Conservation (phyloP, 2,329 filamentous ascomycete genomes). For the Lasiodiplodia theobromae region DNA sequence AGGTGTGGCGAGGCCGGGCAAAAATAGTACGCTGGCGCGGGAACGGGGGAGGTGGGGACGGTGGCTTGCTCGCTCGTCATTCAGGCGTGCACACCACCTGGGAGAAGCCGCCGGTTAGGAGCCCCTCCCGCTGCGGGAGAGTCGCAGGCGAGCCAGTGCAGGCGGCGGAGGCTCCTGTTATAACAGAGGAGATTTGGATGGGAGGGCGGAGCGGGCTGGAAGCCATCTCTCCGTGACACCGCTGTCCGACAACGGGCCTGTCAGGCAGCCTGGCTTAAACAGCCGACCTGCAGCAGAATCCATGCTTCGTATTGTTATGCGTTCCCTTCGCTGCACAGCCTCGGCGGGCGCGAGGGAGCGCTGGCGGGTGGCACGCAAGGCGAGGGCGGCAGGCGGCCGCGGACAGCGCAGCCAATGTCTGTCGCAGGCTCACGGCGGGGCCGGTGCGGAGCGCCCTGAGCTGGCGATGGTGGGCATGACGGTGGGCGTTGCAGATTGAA, state of each 20-base stretch:
- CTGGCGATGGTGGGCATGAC: conserved; percentile 17
- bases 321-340: conserved; percentile 19
- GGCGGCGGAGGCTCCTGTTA: conserved; percentile 16
- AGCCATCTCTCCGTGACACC: conserved; percentile 21
- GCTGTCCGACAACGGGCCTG: neutral
- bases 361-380: neutral
- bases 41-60: conserved; percentile 6
- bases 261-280: conserved; percentile 16
- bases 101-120: conserved; percentile 6
- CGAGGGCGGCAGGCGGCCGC: neutral
- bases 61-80: conserved; percentile 21
- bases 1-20: conserved; percentile 14
- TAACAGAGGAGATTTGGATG: conserved; percentile 25
- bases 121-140: conserved; percentile 11
- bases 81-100: conserved; percentile 23
- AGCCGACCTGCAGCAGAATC: neutral
- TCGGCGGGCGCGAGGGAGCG: neutral
- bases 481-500: conserved; percentile 24
- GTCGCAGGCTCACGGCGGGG: conserved; percentile 13
- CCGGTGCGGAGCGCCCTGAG: conserved; percentile 5
- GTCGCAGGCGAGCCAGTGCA: conserved; percentile 13
- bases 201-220: conserved; percentile 14
- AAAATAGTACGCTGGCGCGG: conserved; percentile 15
- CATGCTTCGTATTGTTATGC: conserved; percentile 15
- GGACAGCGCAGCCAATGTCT: neutral